Evolutionary conservation across 305 asterid species (phyloP).

Genomic region (Petunia hybrid): DNA sequence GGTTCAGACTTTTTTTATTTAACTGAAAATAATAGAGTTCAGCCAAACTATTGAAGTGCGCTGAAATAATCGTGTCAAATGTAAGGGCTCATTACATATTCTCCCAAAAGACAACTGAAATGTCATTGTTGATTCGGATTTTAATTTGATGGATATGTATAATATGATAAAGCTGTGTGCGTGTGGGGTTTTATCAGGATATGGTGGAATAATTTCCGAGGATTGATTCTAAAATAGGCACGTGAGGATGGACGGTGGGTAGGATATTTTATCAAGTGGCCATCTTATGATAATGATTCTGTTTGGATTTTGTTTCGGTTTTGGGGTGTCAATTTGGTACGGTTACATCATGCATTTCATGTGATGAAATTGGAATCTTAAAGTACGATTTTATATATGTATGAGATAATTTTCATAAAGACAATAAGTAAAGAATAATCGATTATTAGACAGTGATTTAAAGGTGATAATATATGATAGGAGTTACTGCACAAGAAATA

Average conservation of each 20-base stretch:
- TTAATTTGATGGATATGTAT: background rate
- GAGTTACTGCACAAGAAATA: background rate
- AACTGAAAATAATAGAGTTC: too few relatives aligned
- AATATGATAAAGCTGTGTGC: background rate
- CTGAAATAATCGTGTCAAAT: too few relatives aligned
- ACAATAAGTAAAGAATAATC: background rate
- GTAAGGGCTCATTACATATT: too few relatives aligned
- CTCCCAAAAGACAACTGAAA: too few relatives aligned
- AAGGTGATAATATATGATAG: background rate
- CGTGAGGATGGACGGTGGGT: background rate
- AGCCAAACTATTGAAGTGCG: too few relatives aligned
- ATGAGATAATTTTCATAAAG: background rate
- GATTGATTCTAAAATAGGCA: conserved; percentile 8
- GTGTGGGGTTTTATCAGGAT: background rate
- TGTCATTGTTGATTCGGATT: background rate
- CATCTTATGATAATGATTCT: background rate
- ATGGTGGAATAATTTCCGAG: background rate
- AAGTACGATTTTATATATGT: background rate
- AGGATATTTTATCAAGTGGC: background rate
- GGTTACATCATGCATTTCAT: background rate
- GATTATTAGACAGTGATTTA: background rate
- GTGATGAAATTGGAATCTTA: background rate
- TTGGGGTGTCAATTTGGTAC: background rate
- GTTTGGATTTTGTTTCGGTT: background rate
- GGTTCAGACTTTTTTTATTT: too few relatives aligned